Evolutionary conservation across 345 rosid species (phyloP).

Genomic region (Hirschfeldia incana): DNA sequence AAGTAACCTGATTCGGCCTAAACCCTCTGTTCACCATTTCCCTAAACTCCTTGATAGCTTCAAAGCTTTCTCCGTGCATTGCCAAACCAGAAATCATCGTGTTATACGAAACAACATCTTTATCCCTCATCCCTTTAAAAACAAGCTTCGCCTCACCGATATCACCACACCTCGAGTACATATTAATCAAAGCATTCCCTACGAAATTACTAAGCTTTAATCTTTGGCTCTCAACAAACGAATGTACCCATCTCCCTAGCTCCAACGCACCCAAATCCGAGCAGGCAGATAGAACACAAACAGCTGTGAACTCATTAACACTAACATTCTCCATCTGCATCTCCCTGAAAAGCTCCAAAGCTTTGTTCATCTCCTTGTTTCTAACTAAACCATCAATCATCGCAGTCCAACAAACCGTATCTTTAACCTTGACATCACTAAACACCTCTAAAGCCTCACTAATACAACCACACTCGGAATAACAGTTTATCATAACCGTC

Average conservation of each 20-base stretch:
- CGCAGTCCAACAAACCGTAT: conserved; percentile 70
- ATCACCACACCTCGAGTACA: conserved; percentile 63
- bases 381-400: conserved; percentile 66
- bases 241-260: conserved; percentile 66
- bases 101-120: conserved; percentile 55
- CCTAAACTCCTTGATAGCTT: conserved; percentile 50
- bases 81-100: conserved; percentile 64
- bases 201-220: conserved; percentile 52
- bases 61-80: conserved; percentile 52
- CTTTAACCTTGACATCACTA: conserved; percentile 44
- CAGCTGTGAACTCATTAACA: conserved; percentile 60
- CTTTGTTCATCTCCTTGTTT: conserved; percentile 60
- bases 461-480: conserved; percentile 46
- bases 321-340: conserved; percentile 55
- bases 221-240: conserved; percentile 44
- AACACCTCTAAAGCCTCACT: conserved; percentile 48
- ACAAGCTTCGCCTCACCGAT: conserved; percentile 46
- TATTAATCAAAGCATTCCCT: conserved; percentile 63
- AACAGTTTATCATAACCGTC: conserved; percentile 49
- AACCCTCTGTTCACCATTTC: conserved; percentile 49
- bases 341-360: conserved; percentile 53
- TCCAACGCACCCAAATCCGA: conserved; percentile 61
- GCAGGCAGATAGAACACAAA: conserved; percentile 63
- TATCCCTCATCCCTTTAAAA: conserved; percentile 47
- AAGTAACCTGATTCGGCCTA: conserved; percentile 52